A percentile compares a stretch with the other conserved stretches of the same genome.
Conservation (phyloP, 2,329 filamentous ascomycete species). For the Cytospora schulzeri region DNA sequence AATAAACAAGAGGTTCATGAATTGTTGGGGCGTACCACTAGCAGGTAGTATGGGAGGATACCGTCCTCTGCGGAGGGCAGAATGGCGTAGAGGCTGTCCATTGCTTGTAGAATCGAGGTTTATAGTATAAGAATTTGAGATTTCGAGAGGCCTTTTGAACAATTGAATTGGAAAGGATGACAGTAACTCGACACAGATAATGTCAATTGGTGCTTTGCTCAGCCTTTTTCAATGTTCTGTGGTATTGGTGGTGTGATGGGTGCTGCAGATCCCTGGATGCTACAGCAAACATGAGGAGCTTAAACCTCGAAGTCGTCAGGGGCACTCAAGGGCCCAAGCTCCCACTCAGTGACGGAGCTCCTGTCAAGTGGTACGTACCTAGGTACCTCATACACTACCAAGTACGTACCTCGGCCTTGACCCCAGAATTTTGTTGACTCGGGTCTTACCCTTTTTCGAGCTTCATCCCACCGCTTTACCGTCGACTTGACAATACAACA, state of each 20-base stretch:
- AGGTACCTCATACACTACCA: neutral
- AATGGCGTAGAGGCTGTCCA: constrained; percentile 49
- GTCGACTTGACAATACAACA: neutral
- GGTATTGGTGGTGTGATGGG: neutral
- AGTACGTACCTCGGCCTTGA: neutral
- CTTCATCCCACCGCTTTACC: neutral
- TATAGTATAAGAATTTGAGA: no score
- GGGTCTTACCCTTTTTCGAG: neutral
- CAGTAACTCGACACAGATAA: neutral
- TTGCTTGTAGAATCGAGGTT: constrained; percentile 35
- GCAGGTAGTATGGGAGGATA: constrained; percentile 61
- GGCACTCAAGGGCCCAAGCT: neutral
- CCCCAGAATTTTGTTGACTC: neutral
- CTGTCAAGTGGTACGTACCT: neutral
- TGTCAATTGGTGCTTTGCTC: neutral
- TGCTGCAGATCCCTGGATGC: no score
- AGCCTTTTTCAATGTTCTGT: neutral
- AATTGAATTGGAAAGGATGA: neutral
- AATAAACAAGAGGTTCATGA: constrained; percentile 5
- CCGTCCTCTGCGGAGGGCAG: constrained; percentile 54
- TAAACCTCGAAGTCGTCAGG: neutral
- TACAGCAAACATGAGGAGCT: neutral
- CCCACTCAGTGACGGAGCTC: neutral
- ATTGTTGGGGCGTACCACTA: constrained; percentile 50
- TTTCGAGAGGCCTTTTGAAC: no score